Evolutionary conservation across 2,329 filamentous ascomycete genomes (phyloP), one percentile per base, ranked within the genome.

Genomic region (Zymoseptoria pseudotritici): DNA sequence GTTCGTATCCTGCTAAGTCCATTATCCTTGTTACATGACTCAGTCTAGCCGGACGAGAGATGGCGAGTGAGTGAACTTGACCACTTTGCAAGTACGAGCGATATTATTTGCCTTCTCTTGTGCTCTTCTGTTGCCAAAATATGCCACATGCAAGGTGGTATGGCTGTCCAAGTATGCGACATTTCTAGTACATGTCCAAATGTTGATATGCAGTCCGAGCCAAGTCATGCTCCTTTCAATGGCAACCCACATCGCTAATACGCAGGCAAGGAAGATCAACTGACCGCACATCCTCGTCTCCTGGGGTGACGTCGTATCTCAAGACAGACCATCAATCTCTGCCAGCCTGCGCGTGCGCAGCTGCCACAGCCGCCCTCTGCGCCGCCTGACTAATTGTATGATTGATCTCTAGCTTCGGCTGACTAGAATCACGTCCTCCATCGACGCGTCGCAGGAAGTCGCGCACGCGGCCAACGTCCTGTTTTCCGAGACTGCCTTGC

Each of bases 401-500:
- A 31, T 63, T 63, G 46, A 63, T 51, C 46, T 59, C 50, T 19
- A 62, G 31, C 53, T 57, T 56, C 13, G 36, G 31, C 17, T 55
- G 57, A n/a, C 51, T 31, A 42, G 51, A 22, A 24, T 42, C 50
- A n/a, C 42, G 49, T 26, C 57, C 31, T 26, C 29, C 53, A 69
- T 92, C 90, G 2, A 95, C 89, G 58, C 89, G 88, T 29, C 87
- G 83, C 59, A 96, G 77, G 71, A 96, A 95, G 56, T 91, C 85
- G 66, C 88, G 81, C 11, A 96, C 88, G 8, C 91, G 79, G 0
- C 83, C 85, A 8, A 93, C 85, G 70, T 95, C 90, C 54, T 73
- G 58, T 46, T 69, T 66, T 7, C 65, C 65, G 46, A 71, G 54
- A 4, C 61, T 64, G 1, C 66, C 66, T 53, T 64, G 83, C 72